Evolutionary conservation across 2,329 filamentous ascomycete species (phyloP).

Genomic region (Cercospora berteroae): DNA sequence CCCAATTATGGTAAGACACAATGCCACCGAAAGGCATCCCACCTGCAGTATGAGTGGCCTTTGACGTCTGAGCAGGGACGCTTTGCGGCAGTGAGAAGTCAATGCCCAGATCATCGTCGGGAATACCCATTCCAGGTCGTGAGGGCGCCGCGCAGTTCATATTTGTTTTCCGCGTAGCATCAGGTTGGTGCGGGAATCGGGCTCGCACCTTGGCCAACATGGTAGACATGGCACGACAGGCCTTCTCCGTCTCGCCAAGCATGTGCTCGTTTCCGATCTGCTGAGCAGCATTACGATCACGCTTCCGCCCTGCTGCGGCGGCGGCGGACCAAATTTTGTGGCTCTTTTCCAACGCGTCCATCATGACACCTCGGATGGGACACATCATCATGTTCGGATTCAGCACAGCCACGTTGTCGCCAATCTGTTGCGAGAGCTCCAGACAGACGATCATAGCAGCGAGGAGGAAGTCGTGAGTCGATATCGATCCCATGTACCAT

Average conservation of each 20-base stretch:
- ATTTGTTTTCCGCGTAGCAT: background rate
- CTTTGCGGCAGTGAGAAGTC: background rate
- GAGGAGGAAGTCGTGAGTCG: conserved; percentile 50
- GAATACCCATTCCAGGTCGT: background rate
- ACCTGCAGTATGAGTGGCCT: conserved; percentile 1
- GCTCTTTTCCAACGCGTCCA: conserved; percentile 35
- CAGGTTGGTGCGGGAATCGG: conserved; percentile 24
- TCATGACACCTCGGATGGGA: conserved; percentile 31
- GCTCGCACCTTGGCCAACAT: conserved; percentile 36
- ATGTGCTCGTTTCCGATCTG: conserved; percentile 24
- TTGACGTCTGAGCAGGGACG: background rate
- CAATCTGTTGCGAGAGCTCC: conserved; percentile 40
- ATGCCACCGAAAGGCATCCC: conserved; percentile 17
- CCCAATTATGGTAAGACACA: conserved; percentile 21
- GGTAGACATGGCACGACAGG: conserved; percentile 33
- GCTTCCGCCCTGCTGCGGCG: conserved; percentile 13
- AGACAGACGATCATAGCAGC: conserved; percentile 51
- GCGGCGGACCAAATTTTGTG: conserved; percentile 35
- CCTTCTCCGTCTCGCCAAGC: conserved; percentile 35
- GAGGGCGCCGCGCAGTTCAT: background rate
- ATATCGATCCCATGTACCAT: conserved; percentile 49
- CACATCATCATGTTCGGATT: conserved; percentile 23
- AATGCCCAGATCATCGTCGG: conserved; percentile 7
- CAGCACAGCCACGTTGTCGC: conserved; percentile 15
- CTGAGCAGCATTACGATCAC: conserved; percentile 15